Conservation (phyloP, 306 rosid species). For the Gastrolobium villosum region DNA sequence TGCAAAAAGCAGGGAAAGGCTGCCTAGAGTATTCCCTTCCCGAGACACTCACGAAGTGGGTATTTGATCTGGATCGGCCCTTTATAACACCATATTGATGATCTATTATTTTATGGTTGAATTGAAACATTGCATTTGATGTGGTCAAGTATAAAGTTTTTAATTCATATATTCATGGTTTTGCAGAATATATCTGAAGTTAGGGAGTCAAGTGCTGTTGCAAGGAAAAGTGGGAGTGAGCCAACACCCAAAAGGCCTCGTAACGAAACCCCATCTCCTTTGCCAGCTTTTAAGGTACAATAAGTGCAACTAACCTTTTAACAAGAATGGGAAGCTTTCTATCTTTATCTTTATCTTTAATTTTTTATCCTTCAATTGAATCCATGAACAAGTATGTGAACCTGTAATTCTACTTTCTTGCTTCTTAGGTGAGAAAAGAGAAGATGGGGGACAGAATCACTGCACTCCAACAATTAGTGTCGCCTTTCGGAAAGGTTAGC, state of each 20-base stretch:
- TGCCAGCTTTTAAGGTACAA: slow-evolving; percentile 99
- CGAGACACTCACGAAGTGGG: too few relatives aligned
- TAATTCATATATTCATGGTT: slow-evolving; percentile 19
- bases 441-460: slow-evolving; percentile 99
- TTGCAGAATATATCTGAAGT: slow-evolving; percentile 82
- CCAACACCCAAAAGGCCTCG: slow-evolving; percentile 83
- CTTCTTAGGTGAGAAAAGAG: slow-evolving; percentile 91
- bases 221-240: slow-evolving; percentile 86
- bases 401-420: slow-evolving; percentile 45
- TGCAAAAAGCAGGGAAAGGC: too few relatives aligned
- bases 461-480: slow-evolving; percentile 99
- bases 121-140: slow-evolving; percentile 13
- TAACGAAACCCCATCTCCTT: slow-evolving; percentile 83
- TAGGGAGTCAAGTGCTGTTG: slow-evolving; percentile 69
- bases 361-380: slow-evolving; percentile 5
- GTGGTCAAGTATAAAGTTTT: neutral
- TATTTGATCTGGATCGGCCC: too few relatives aligned
- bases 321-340: slow-evolving; percentile 46
- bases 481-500: slow-evolving; percentile 99
- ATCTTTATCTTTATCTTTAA: slow-evolving; percentile 40
- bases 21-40: too few relatives aligned
- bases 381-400: slow-evolving; percentile 52
- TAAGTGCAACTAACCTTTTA: slow-evolving; percentile 53
- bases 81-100: neutral
- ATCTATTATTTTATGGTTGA: neutral